Evolutionary conservation across 768 basidiomycete species (phyloP).

Genomic region (Gymnopilus junonius): DNA sequence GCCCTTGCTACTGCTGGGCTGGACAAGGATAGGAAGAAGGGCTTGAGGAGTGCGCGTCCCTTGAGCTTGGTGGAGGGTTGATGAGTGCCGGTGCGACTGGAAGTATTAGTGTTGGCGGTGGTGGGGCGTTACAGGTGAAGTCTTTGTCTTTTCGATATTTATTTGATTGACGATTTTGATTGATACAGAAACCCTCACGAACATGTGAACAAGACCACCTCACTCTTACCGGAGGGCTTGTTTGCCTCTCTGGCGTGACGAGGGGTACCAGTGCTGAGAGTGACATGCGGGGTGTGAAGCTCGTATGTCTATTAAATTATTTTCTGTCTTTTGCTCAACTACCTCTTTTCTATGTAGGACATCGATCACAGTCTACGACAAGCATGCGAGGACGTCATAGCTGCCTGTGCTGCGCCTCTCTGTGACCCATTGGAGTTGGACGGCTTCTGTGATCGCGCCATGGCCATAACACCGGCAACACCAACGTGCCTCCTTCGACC

Average conservation of each 20-base stretch:
- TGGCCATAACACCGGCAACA: not conserved
- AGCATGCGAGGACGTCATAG: slow-evolving; percentile 86
- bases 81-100: slow-evolving; percentile 2
- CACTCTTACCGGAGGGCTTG: slow-evolving; percentile 66
- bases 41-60: slow-evolving; percentile 12
- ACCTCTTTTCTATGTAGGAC: slow-evolving; percentile 50
- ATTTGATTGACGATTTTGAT: not conserved
- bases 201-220: slow-evolving; percentile 65
- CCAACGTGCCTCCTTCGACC: not conserved
- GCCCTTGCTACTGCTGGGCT: not conserved
- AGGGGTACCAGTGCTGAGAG: slow-evolving; percentile 50
- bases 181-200: slow-evolving; percentile 65
- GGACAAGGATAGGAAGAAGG: slow-evolving; percentile 1
- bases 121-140: slow-evolving; percentile 66
- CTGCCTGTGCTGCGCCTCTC: slow-evolving; percentile 57
- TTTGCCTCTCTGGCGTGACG: slow-evolving; percentile 75
- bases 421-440: slow-evolving; percentile 69
- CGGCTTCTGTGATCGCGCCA: slow-evolving; percentile 23
- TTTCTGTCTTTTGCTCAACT: not conserved
- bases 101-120: slow-evolving; percentile 15
- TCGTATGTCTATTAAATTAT: slow-evolving; percentile 47
- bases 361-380: slow-evolving; percentile 86
- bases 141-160: not conserved
- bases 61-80: slow-evolving; percentile 12
- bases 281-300: slow-evolving; percentile 69